A percentile compares a stretch with the other conserved stretches of the same genome.
Conservation (phyloP, 257 asterid genomes). For the Capsicum baccatum region DNA sequence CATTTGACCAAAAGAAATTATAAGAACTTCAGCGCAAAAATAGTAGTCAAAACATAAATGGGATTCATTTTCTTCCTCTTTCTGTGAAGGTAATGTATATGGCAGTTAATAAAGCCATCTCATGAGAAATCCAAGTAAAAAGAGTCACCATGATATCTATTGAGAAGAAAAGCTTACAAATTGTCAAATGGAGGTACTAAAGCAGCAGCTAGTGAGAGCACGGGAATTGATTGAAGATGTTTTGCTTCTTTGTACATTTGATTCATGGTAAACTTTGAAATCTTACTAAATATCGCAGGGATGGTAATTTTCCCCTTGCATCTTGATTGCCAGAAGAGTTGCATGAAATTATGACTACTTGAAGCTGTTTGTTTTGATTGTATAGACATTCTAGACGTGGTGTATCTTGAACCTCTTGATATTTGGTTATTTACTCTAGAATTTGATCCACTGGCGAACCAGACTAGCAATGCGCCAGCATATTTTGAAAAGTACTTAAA, state of each 20-base stretch:
- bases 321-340: constrained; percentile 52
- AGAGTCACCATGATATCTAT: background rate
- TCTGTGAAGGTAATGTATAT: constrained; percentile 7
- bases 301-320: constrained; percentile 43
- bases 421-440: constrained; percentile 40
- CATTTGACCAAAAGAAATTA: constrained; percentile 28
- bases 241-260: constrained; percentile 64
- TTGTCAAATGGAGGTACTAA: constrained; percentile 74
- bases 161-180: constrained; percentile 58
- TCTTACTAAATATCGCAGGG: constrained; percentile 52
- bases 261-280: constrained; percentile 64
- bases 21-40: constrained; percentile 1
- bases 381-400: constrained; percentile 39
- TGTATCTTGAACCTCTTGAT: constrained; percentile 48
- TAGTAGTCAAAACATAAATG: background rate
- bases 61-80: constrained; percentile 1
- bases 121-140: background rate
- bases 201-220: constrained; percentile 74
- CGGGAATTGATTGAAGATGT: constrained; percentile 62
- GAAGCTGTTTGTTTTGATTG: constrained; percentile 54
- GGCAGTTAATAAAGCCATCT: background rate
- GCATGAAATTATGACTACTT: constrained; percentile 44
- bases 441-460: constrained; percentile 72
- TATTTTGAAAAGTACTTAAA: constrained; percentile 68
- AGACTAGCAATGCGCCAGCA: constrained; percentile 68